Base-by-base conservation (phyloP, 345 rosid genomes). In the Hibiscus trionum region DNA sequence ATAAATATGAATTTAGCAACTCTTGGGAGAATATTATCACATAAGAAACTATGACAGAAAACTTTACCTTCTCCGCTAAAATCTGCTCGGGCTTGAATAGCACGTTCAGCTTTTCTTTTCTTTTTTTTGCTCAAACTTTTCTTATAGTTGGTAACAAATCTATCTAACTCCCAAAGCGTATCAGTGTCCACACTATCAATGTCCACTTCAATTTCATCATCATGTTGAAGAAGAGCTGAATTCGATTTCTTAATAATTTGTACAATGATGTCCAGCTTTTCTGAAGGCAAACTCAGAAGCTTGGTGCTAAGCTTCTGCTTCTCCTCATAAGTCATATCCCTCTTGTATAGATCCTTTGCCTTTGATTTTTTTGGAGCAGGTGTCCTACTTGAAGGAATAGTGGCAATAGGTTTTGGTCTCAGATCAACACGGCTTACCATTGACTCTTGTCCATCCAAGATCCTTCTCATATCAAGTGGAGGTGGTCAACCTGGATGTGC, bases 131-230 rank as follows among this genome's bases (percentile, higher is more conserved):
- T 49, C 55, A 49, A 49, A 49, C 14, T 49, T 49, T 49, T 49
- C 55, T 49, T 16, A 76, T 89, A 95, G 85, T 95, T 95, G 73
- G 93, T 90, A 0, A 90, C 90, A 84, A 92, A 95, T 80, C 97
- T 89, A 77, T 95, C 99, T 61, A 95, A 87, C 84, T 95, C 97
- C 99, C 99, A 95, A 37, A 95, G 88, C 62, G 97, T 95, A 84
- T 95, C 99, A 2, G 88, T 86, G 78, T 95, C 99, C 80, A 95
- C 55, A 49, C 55, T 49, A 17, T 49, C 55, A 49, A 49, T 49
- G n/a, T 49, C 55, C n/a, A 49, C 55, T 82, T 95, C 99, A 79
- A 95, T 92, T 80, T 95, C 99, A 76, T 89, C 97, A 74, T 92
- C 99, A 35, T 84, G 88, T 74, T 88, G 91, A 67, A 80, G 84